A percentile compares a stretch with the other conserved stretches of the same genome.
Evolutionary conservation across 306 rosid genomes (phyloP).

Genomic region (Begonia loranthoides): DNA sequence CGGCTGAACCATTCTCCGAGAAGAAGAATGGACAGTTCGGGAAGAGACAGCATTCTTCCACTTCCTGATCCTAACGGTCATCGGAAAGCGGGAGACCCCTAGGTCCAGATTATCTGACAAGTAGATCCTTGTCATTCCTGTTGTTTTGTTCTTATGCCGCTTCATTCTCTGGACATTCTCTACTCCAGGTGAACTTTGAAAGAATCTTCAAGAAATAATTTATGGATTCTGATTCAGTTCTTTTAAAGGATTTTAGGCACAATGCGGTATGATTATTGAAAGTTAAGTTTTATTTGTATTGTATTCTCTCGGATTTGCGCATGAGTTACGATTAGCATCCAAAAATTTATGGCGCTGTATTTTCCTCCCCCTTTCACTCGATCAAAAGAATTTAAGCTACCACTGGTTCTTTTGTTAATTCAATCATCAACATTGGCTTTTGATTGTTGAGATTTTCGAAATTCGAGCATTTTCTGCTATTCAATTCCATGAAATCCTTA

Average conservation of each 20-base stretch:
- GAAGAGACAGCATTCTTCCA: slow-evolving; percentile 18
- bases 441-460: too few relatives aligned
- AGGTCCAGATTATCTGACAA: slow-evolving; percentile 12
- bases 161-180: slow-evolving; percentile 56
- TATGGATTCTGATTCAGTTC: neutral
- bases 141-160: slow-evolving; percentile 29
- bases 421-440: too few relatives aligned
- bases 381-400: neutral
- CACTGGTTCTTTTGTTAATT: too few relatives aligned
- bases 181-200: slow-evolving; percentile 27
- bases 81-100: slow-evolving; percentile 16
- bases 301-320: too few relatives aligned
- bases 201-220: neutral
- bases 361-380: neutral
- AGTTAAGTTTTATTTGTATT: neutral
- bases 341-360: neutral
- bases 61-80: slow-evolving; percentile 13
- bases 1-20: slow-evolving; percentile 16
- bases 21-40: slow-evolving; percentile 15
- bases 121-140: slow-evolving; percentile 32
- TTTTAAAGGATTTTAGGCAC: neutral
- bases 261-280: neutral
- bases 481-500: too few relatives aligned
- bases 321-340: neutral
- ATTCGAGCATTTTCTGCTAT: too few relatives aligned